Conservation (phyloP, 306 rosid species). For the Cicer chorassanicum region DNA sequence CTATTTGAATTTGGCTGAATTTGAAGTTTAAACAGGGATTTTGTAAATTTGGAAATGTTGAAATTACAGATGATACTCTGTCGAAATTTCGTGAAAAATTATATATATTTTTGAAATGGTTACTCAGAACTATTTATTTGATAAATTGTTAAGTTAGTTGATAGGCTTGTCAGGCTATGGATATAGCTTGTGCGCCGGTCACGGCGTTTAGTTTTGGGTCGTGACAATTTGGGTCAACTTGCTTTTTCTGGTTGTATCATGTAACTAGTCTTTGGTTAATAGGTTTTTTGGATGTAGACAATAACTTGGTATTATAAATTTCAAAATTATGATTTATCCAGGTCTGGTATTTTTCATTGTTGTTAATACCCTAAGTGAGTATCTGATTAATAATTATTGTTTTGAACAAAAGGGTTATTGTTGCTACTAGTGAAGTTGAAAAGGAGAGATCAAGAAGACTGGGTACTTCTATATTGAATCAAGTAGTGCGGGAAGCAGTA, state of each 20-base stretch:
- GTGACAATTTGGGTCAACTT: background rate
- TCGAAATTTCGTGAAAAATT: too few relatives aligned
- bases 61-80: too few relatives aligned
- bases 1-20: too few relatives aligned
- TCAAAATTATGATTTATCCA: conserved; percentile 23
- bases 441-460: conserved; percentile 95
- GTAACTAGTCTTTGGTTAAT: conserved; percentile 5
- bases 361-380: conserved; percentile 32
- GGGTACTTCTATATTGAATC: conserved; percentile 83
- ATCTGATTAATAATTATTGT: conserved; percentile 48
- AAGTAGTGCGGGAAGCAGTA: conserved; percentile 83
- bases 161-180: too few relatives aligned
- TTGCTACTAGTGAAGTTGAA: conserved; percentile 85
- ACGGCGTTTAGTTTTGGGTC: too few relatives aligned
- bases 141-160: too few relatives aligned
- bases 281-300: conserved; percentile 37
- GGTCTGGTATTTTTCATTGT: conserved; percentile 31
- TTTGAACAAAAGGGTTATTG: conserved; percentile 69
- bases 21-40: too few relatives aligned
- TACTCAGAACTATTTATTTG: too few relatives aligned
- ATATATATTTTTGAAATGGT: too few relatives aligned
- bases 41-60: too few relatives aligned
- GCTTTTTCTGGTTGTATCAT: conserved; percentile 21
- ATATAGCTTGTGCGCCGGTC: too few relatives aligned
- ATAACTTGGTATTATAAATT: conserved; percentile 8